Evolutionary conservation across 2,329 filamentous ascomycete species (phyloP), one percentile per base, ranked within the genome.

Genomic region (Lachnellula hyalina): DNA sequence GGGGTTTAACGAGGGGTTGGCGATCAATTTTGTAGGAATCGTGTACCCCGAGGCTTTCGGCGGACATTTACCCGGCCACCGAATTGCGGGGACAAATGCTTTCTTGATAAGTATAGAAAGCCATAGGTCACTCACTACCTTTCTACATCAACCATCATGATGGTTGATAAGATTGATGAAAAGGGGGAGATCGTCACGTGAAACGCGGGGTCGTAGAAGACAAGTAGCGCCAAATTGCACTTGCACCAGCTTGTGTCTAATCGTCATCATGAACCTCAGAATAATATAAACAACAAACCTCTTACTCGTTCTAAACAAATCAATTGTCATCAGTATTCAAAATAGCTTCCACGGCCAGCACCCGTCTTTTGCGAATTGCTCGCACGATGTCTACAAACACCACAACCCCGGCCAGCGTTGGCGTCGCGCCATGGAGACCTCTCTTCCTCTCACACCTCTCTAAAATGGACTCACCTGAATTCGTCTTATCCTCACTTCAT

Each of bases 401-500:
- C 6, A 61, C 55, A n/a, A 63, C 61, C 0, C 61, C 65, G 2
- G 47, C 60, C 15, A 60, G 41, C 47, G 49, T 58, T 9, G 61
- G 63, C 12, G 60, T 62, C 12, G 67, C 69, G 36, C 66, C 67
- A 54, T 72, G 70, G 70, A 64, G 66, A 42, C 55, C 66, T 12
- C 61, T 67, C 48, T 69, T 72, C 57, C 56, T 65, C 28, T 57
- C 62, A 6, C 70, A 72, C 53, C 41, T 72, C 36, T 60, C 61
- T n/a, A 64, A 70, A 46, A 63, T 73, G 55, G 66, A 67, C 7
- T 70, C 70, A 1, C 68, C 70, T 7, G 72, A 71, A 53, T 74
- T 76, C 56, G 65, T 68, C 42, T 69, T 76, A 49, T 67, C 69
- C 7, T 81, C 80, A 3, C 71, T 84, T 41, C 71, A 77, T 25